These are phyloP conservation scores for Zhuliangozyma parablackwelliae DNA, from an alignment of 1,139 yeast genomes.

Conservation along the genomic window DNA sequence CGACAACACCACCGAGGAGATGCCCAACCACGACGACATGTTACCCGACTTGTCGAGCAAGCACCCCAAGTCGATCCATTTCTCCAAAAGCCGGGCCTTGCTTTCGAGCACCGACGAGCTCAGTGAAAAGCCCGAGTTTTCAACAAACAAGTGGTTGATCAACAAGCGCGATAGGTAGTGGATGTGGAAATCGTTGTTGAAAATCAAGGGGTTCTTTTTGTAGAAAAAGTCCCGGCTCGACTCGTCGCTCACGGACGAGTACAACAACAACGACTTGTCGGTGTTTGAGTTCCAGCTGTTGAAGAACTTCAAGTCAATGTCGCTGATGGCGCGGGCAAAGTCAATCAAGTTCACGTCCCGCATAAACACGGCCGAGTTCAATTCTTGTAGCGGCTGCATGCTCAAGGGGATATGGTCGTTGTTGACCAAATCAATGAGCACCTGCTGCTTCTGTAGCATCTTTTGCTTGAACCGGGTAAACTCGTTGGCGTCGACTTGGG, in stretches of 20 bases:
- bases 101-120: constrained; percentile 26
- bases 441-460: constrained; percentile 34
- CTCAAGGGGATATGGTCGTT: constrained; percentile 11
- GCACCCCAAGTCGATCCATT: constrained; percentile 87
- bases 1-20: constrained; percentile 79
- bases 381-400: constrained; percentile 27
- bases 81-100: constrained; percentile 66
- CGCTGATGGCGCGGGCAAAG: constrained; percentile 53
- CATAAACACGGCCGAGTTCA: constrained; percentile 35
- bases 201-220: constrained; percentile 49
- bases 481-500: constrained; percentile 7
- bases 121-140: constrained; percentile 18
- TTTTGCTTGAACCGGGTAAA: constrained; percentile 22
- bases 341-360: constrained; percentile 41
- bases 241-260: constrained; percentile 20
- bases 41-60: constrained; percentile 78
- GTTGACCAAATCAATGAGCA: constrained; percentile 28
- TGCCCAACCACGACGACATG: constrained; percentile 93
- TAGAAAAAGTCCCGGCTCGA: constrained; percentile 25
- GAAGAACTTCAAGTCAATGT: constrained; percentile 55
- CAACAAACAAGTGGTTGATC: constrained; percentile 65
- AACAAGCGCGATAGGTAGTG: constrained; percentile 76
- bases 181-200: constrained; percentile 61
- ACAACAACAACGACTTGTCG: constrained; percentile 39
- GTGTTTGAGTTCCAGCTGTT: constrained; percentile 70